Evolutionary conservation across 352 stramenopile species (phyloP).

Genomic region (Phytophthora tubulina): DNA sequence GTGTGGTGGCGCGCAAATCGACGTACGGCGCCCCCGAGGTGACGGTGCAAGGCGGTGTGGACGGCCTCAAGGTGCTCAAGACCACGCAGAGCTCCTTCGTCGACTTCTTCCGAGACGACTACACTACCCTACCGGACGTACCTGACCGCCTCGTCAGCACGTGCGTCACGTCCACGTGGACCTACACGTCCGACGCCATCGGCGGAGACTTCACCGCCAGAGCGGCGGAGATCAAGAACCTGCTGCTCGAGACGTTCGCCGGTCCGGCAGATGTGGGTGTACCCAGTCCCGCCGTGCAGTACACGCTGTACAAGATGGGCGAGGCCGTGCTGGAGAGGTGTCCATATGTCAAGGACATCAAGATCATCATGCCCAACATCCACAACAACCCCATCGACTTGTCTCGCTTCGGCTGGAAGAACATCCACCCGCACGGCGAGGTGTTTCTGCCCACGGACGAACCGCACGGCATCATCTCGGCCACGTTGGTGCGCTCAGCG

Average conservation of each 20-base stretch:
- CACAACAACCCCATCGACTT: conserved; percentile 92
- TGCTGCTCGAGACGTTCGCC: conserved; percentile 81
- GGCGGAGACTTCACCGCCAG: conserved; percentile 53
- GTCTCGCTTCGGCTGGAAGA: conserved; percentile 84
- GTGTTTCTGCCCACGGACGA: conserved; percentile 90
- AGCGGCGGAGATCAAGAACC: conserved; percentile 66
- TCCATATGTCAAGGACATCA: conserved; percentile 77
- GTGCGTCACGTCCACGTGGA: conserved; percentile 81
- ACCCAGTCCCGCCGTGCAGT: conserved; percentile 83
- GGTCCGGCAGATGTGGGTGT: conserved; percentile 83
- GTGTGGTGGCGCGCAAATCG: conserved; percentile 65
- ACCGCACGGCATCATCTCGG: conserved; percentile 90
- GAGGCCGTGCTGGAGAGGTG: conserved; percentile 77
- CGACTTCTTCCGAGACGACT: conserved; percentile 86
- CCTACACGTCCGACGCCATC: conserved; percentile 58
- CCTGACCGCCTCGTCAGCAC: conserved; percentile 82
- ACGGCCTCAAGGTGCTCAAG: conserved; percentile 88
- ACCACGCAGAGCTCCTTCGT: conserved; percentile 91
- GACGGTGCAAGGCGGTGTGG: conserved; percentile 65
- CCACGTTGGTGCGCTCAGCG: conserved; percentile 71
- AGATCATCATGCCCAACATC: conserved; percentile 88
- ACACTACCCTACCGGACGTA: conserved; percentile 81
- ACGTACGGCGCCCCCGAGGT: conserved; percentile 45
- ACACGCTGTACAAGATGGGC: conserved; percentile 90
- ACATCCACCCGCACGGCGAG: conserved; percentile 89